Evolutionary conservation across 2,329 filamentous ascomycete genomes (phyloP).

Genomic region (Pseudopithomyces chartarum): DNA sequence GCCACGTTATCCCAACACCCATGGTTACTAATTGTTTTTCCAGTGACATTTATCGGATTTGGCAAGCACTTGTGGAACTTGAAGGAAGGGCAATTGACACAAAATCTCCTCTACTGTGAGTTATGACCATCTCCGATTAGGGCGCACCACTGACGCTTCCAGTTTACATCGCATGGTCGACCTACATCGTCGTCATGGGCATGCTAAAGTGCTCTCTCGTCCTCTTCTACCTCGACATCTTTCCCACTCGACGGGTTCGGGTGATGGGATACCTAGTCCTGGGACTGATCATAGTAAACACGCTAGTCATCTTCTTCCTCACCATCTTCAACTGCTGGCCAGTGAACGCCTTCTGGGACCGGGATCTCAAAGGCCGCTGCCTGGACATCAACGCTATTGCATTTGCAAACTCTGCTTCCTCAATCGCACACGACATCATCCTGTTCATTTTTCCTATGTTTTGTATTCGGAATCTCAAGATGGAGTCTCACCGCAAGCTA

Average conservation of each 20-base stretch:
- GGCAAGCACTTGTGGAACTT: conserved; percentile 33
- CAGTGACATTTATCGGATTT: conserved; percentile 27
- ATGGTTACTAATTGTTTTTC: neutral
- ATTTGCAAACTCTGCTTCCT: conserved; percentile 22
- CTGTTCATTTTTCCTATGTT: conserved; percentile 28
- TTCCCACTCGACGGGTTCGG: conserved; percentile 20
- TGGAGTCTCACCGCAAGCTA: conserved; percentile 20
- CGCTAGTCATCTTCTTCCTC: conserved; percentile 20
- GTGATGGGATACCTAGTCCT: conserved; percentile 18
- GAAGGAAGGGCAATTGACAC: conserved; percentile 16
- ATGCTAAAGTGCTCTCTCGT: conserved; percentile 27
- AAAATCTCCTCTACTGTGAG: conserved; percentile 22
- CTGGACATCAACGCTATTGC: conserved; percentile 24
- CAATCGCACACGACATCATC: conserved; percentile 28
- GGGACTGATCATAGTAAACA: conserved; percentile 17
- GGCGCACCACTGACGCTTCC: neutral
- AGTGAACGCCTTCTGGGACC: conserved; percentile 26
- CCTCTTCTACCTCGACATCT: conserved; percentile 32
- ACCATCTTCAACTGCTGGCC: conserved; percentile 29
- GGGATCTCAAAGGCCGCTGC: conserved; percentile 27
- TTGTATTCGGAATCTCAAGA: conserved; percentile 22
- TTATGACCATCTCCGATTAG: neutral
- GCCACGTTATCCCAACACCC: neutral
- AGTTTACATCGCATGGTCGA: conserved; percentile 26
- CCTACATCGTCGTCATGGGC: conserved; percentile 22